Evolutionary conservation across 495 filamentous ascomycete genomes (phyloP).

Genomic region (Schizothecium vesticola): DNA sequence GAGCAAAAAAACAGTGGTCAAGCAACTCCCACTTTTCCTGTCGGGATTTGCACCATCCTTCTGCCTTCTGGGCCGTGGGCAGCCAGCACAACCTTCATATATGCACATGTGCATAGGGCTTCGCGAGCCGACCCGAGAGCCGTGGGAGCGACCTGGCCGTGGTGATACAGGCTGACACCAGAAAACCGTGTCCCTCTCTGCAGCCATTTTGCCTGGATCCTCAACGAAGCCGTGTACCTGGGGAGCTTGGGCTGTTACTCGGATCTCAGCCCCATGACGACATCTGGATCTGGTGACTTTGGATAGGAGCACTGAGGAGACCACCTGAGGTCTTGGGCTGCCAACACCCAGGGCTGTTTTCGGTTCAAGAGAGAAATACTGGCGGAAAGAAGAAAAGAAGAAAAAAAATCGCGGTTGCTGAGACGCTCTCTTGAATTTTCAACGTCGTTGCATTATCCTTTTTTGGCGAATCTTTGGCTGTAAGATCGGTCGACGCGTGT

Average conservation of each 20-base stretch:
- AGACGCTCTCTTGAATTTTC: neutral
- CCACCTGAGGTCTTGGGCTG: neutral
- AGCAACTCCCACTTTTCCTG: neutral
- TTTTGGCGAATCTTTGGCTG: neutral
- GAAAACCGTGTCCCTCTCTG: neutral
- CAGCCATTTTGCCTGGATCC: neutral
- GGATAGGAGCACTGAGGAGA: neutral
- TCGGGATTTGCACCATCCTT: neutral
- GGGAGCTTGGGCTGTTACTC: neutral
- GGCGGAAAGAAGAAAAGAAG: neutral
- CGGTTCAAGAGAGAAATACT: neutral
- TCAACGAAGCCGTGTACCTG: neutral
- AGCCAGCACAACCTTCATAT: neutral
- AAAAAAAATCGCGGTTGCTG: neutral
- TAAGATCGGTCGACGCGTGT: neutral
- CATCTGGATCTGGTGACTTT: neutral
- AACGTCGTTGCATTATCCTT: neutral
- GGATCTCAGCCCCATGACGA: neutral
- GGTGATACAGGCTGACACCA: neutral
- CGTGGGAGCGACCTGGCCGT: neutral
- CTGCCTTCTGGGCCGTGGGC: neutral
- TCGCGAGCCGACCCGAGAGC: neutral
- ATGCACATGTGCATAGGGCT: neutral
- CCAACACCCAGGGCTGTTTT: neutral
- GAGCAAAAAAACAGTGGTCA: neutral